Conservation (phyloP, 2,329 filamentous ascomycete genomes). For the Pseudocercospora macadamiae region DNA sequence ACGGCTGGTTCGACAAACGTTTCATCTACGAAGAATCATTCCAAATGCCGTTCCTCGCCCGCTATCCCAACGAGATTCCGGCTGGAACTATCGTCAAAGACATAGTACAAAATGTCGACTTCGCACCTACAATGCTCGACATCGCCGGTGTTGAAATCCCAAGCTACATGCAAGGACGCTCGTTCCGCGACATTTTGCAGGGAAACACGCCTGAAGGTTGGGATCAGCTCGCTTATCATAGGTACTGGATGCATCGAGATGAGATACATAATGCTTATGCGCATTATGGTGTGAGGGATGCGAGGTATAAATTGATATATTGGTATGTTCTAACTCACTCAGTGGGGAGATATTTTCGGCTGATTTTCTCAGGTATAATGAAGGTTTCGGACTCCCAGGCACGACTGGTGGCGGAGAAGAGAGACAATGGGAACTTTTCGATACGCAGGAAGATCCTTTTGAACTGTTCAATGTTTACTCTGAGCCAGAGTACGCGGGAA, state of each 20-base stretch:
- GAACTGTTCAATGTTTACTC: constrained; percentile 49
- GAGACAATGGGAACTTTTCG: constrained; percentile 60
- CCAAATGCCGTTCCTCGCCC: constrained; percentile 59
- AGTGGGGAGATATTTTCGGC: background rate
- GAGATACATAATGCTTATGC: constrained; percentile 54
- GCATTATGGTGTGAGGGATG: constrained; percentile 57
- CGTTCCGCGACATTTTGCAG: constrained; percentile 46
- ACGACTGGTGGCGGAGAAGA: constrained; percentile 46
- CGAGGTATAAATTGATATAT: constrained; percentile 59
- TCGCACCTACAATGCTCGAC: constrained; percentile 56
- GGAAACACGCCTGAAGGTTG: constrained; percentile 47
- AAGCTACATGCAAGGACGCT: constrained; percentile 57
- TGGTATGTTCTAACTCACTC: constrained; percentile 47
- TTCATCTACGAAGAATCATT: constrained; percentile 63
- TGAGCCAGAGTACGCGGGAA: constrained; percentile 35
- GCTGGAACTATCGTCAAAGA: constrained; percentile 48
- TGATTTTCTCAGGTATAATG: constrained; percentile 36
- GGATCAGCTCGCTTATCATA: constrained; percentile 58
- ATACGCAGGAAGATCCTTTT: constrained; percentile 53
- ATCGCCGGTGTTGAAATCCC: constrained; percentile 47
- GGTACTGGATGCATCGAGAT: constrained; percentile 61
- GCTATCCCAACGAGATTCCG: constrained; percentile 49
- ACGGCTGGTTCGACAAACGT: constrained; percentile 62
- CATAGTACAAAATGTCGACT: constrained; percentile 59
- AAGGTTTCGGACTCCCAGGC: constrained; percentile 51